Conservation (phyloP, 257 asterid genomes). For the Lantana camara region DNA sequence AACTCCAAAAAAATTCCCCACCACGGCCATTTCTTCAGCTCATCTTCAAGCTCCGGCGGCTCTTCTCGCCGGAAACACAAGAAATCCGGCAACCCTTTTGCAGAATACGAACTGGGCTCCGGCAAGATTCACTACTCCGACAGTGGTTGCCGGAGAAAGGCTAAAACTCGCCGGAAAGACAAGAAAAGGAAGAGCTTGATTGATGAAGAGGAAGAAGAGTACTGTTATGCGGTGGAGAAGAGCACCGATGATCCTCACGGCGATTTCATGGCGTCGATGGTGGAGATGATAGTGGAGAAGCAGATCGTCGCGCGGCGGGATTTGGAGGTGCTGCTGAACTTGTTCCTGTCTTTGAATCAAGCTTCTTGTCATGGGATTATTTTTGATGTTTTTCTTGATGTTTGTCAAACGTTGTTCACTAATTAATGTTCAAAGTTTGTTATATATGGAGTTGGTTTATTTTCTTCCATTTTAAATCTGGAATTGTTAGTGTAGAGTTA, state of each 20-base stretch:
- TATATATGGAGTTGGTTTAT: background rate
- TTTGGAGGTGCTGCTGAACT: conserved; percentile 43
- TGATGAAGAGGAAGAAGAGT: conserved; percentile 21
- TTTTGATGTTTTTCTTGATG: conserved; percentile 48
- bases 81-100: background rate
- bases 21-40: conserved; percentile 38
- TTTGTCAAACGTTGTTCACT: conserved; percentile 43
- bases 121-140: no score
- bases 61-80: conserved; percentile 31
- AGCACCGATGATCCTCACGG: conserved; percentile 44
- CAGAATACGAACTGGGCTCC: background rate
- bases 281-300: conserved; percentile 59
- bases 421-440: conserved; percentile 15
- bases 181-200: background rate
- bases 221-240: conserved; percentile 46
- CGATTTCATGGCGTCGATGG: conserved; percentile 57
- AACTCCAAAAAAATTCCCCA: conserved; percentile 14
- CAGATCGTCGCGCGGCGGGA: conserved; percentile 44
- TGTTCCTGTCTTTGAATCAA: conserved; percentile 46
- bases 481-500: no score
- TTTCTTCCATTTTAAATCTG: no score
- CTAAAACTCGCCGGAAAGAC: background rate
- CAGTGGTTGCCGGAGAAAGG: no score
- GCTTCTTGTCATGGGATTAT: conserved; percentile 40
- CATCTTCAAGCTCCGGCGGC: conserved; percentile 42